A percentile compares a stretch with the other conserved stretches of the same genome.
phyloP scores from a whole-genome alignment of 2,329 filamentous ascomycete genomes.

The Chaetomium globosum region DNA sequence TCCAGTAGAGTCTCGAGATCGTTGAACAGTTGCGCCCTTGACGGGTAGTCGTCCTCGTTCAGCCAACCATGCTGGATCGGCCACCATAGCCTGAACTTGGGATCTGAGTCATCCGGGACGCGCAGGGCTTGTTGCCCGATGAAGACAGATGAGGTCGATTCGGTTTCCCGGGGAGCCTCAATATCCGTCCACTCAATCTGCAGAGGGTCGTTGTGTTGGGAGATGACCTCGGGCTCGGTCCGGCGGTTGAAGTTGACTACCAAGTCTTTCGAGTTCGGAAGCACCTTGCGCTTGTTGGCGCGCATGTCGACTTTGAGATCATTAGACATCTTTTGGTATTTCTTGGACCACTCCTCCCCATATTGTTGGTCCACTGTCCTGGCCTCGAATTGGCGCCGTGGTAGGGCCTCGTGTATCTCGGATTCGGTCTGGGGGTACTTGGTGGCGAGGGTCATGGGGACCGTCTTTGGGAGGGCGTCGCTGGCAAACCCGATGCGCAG shows the following conservation, averaged over 20 bases:
- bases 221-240: slow-evolving; percentile 80
- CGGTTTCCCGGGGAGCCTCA: slow-evolving; percentile 64
- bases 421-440: slow-evolving; percentile 78
- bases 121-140: slow-evolving; percentile 80
- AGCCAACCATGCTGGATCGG: slow-evolving; percentile 83
- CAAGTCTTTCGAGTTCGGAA: slow-evolving; percentile 96
- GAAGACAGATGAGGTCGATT: slow-evolving; percentile 65
- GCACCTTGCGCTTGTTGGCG: slow-evolving; percentile 86
- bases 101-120: slow-evolving; percentile 84
- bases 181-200: slow-evolving; percentile 96
- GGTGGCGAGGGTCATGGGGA: slow-evolving; percentile 89
- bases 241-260: slow-evolving; percentile 92
- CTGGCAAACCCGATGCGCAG: slow-evolving; percentile 92
- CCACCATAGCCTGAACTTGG: slow-evolving; percentile 91
- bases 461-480: slow-evolving; percentile 89
- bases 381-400: slow-evolving; percentile 67
- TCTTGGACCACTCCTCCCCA: slow-evolving; percentile 76
- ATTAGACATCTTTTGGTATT: slow-evolving; percentile 78
- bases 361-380: slow-evolving; percentile 75
- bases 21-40: slow-evolving; percentile 76
- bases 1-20: slow-evolving; percentile 88
- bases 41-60: slow-evolving; percentile 86
- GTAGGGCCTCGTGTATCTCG: slow-evolving; percentile 78
- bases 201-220: slow-evolving; percentile 90
- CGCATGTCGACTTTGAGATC: slow-evolving; percentile 91